phyloP scores from a whole-genome alignment of 2,329 filamentous ascomycete genomes.

The Penicillium sp. region DNA sequence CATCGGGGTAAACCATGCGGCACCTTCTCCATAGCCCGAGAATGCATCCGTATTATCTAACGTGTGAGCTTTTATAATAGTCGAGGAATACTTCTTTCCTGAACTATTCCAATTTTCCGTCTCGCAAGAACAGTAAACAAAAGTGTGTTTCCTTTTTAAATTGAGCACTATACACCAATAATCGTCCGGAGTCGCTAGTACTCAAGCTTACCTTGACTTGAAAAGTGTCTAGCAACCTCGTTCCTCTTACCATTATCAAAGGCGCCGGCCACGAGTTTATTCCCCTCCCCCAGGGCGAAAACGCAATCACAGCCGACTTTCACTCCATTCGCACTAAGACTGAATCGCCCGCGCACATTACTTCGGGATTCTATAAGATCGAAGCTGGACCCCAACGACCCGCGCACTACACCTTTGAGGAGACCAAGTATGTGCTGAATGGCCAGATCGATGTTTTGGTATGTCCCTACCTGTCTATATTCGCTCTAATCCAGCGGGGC shows the following conservation, averaged over 20 bases:
- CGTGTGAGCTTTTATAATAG: too few relatives aligned
- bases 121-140: neutral
- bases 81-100: neutral
- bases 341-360: conserved; percentile 21
- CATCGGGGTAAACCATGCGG: neutral
- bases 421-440: conserved; percentile 27
- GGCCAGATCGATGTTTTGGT: conserved; percentile 27
- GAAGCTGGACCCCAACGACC: conserved; percentile 23
- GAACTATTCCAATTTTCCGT: neutral
- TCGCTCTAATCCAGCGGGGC: neutral
- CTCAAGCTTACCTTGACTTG: neutral
- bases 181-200: neutral
- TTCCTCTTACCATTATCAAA: conserved; percentile 25
- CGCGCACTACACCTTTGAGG: conserved; percentile 23
- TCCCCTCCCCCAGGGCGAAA: conserved; percentile 22
- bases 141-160: neutral
- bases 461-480: neutral
- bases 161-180: neutral
- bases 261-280: conserved; percentile 27
- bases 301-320: conserved; percentile 27
- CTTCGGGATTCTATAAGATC: conserved; percentile 28
- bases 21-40: neutral
- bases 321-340: conserved; percentile 25
- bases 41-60: neutral
- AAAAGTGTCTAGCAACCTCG: conserved; percentile 21